These are phyloP conservation scores for Flaveria trinervia DNA, from an alignment of 129 eudicot genomes.

Conservation along the genomic window DNA sequence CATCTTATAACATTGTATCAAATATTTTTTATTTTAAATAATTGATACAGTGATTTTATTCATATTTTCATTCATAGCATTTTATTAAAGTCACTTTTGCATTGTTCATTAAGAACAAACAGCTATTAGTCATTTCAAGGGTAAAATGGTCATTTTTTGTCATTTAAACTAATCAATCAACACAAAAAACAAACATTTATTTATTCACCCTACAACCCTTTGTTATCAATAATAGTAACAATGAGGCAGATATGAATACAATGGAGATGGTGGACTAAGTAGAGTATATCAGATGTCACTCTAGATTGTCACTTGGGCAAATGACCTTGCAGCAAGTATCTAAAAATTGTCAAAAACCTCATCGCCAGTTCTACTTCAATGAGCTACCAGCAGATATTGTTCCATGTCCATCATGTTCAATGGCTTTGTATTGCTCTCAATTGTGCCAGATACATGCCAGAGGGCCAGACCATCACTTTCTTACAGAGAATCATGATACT, in stretches of 20 bases:
- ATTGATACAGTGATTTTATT: background rate
- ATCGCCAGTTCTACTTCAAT: slow-evolving; percentile 83
- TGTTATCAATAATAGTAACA: too few relatives aligned
- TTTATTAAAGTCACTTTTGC: background rate
- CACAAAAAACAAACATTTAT: background rate
- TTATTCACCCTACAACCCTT: too few relatives aligned
- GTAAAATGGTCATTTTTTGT: too few relatives aligned
- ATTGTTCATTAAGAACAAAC: background rate
- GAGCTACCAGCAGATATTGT: slow-evolving; percentile 73
- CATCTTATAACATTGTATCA: too few relatives aligned
- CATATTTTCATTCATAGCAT: background rate
- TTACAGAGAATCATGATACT: slow-evolving; percentile 29
- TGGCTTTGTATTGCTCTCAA: slow-evolving; percentile 74
- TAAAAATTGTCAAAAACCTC: slow-evolving; percentile 72
- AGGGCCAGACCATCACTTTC: slow-evolving; percentile 35
- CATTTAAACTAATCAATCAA: background rate
- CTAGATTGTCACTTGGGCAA: slow-evolving; percentile 20
- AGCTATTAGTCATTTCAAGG: too few relatives aligned
- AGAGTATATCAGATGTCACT: slow-evolving; percentile 1
- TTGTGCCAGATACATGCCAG: slow-evolving; percentile 68
- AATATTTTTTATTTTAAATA: background rate
- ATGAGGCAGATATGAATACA: too few relatives aligned
- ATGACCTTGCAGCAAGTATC: slow-evolving; percentile 59
- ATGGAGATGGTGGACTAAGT: too few relatives aligned
- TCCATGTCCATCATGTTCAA: slow-evolving; percentile 74